A percentile compares a stretch with the other conserved stretches of the same genome.
These are phyloP conservation scores for Panicum miliaceum DNA, from an alignment of 176 grass and related monocot genomes.

Conservation along the genomic window DNA sequence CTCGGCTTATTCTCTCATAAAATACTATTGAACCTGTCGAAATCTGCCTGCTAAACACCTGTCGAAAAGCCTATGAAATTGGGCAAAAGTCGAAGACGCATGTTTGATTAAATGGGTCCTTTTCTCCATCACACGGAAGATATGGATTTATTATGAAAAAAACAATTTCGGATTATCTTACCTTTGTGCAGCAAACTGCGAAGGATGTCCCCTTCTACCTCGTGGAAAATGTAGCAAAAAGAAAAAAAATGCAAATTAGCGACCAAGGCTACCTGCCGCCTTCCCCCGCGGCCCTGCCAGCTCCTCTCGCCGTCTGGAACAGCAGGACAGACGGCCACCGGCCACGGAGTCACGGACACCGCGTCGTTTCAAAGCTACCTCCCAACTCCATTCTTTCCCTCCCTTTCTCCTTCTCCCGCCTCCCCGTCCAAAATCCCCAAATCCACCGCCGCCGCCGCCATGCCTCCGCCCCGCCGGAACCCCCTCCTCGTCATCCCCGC, in stretches of 20 bases:
- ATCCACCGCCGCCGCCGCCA: constrained; percentile 26
- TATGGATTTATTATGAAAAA: too few species aligned
- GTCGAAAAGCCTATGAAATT: too few species aligned
- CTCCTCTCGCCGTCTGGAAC: background rate
- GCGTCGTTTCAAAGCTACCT: constrained; percentile 50
- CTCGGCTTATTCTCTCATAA: too few species aligned
- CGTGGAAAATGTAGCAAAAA: background rate
- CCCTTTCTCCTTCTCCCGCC: constrained; percentile 30
- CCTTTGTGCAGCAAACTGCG: background rate
- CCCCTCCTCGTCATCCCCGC: background rate
- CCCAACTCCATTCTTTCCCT: background rate
- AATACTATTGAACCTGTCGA: too few species aligned
- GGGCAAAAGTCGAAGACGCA: too few species aligned
- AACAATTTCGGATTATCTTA: background rate
- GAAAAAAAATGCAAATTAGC: background rate
- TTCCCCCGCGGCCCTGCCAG: background rate
- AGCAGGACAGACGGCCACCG: background rate
- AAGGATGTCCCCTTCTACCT: background rate
- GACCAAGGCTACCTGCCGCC: background rate
- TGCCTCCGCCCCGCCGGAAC: constrained; percentile 31
- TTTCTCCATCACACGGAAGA: too few species aligned
- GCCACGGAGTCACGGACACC: background rate
- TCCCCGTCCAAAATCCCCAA: constrained; percentile 36
- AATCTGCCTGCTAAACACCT: too few species aligned
- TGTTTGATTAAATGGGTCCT: too few species aligned